These are phyloP conservation scores for Artemisia annua DNA, from an alignment of 129 eudicot species.

Conservation along the genomic window DNA sequence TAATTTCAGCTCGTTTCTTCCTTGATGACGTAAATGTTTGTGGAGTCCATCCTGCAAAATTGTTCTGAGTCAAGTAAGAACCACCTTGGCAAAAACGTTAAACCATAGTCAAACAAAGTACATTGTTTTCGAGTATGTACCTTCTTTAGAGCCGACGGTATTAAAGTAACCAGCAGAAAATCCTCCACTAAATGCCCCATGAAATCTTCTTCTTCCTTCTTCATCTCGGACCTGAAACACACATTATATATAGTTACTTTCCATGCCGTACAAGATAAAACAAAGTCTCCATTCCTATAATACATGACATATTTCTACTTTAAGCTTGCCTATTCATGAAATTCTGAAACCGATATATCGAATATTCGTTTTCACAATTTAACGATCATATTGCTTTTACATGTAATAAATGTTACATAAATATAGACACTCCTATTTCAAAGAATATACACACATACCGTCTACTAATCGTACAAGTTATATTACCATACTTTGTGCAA, in stretches of 20 bases:
- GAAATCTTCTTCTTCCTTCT: slow-evolving; percentile 98
- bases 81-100: no score
- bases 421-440: neutral
- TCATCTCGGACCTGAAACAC: slow-evolving; percentile 81
- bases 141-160: slow-evolving; percentile 97
- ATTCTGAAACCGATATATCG: neutral
- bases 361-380: slow-evolving; percentile 4
- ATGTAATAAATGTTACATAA: neutral
- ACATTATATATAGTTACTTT: slow-evolving; percentile 19
- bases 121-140: slow-evolving; percentile 32
- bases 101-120: slow-evolving; percentile 13
- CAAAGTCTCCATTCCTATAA: no score
- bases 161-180: slow-evolving; percentile 94
- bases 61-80: slow-evolving; percentile 17
- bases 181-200: slow-evolving; percentile 98
- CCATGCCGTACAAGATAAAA: no score
- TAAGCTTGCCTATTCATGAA: slow-evolving; percentile 11
- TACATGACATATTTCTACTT: slow-evolving; percentile 8
- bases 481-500: neutral
- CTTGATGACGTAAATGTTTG: slow-evolving; percentile 92
- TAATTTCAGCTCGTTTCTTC: slow-evolving; percentile 85
- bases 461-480: neutral
- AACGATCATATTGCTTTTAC: slow-evolving; percentile 5
- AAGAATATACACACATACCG: neutral
- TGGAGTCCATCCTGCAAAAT: slow-evolving; percentile 85